Base-by-base conservation (phyloP, 805 yeast genomes). In the Yarrowia bubula region DNA sequence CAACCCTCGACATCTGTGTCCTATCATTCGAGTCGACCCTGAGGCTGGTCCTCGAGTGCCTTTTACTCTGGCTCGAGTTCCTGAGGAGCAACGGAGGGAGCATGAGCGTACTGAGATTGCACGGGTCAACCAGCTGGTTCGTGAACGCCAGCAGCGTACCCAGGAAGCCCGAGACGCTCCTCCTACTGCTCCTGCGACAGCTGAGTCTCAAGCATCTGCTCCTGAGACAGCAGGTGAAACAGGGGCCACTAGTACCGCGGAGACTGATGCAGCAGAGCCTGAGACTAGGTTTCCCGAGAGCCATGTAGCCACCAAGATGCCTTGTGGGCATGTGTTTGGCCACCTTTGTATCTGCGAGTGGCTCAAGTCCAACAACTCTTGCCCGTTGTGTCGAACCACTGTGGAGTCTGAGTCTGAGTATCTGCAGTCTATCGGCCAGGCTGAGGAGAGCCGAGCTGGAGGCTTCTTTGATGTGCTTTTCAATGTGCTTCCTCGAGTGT, bases 311-410 rank as follows among this genome's bases (percentile, higher is more conserved):
- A 80, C 89, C 1, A 78, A 82, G 66, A 79, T 93, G 82, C 95
- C 96, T 0, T 93, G 99, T 75, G 85, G 85, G 8, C 99, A 93
- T 72, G 73, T 86, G 0, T 93, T 95, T 78, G 98, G 99, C 7
- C 81, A 86, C 67, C 82, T 84, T n/a, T 93, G 99, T 77, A 78
- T 92, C 28, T 83, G 80, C 66, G 90, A 88, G 70, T 93, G 99
- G 99, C 82, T 93, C 60, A 83, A 81, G 67, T 77, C 83, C 28
- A 86, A 88, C 70, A 82, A 84, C 35, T 84, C 90, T 1, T 92
- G 98, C 74, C 99, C 99, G 0, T 76, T 93, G 53, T 93, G 99
- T 74, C 84, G 98, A 66, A 79, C 79, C 15, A 77, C 81, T 18
- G 77, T 88, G 67, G 80, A 80, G 65, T 70, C 75, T 15, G 78